A percentile compares a stretch with the other conserved stretches of the same genome.
phyloP scores from a whole-genome alignment of 192 early-diverging fungal genomes.

The Rhizophagus sp. region DNA sequence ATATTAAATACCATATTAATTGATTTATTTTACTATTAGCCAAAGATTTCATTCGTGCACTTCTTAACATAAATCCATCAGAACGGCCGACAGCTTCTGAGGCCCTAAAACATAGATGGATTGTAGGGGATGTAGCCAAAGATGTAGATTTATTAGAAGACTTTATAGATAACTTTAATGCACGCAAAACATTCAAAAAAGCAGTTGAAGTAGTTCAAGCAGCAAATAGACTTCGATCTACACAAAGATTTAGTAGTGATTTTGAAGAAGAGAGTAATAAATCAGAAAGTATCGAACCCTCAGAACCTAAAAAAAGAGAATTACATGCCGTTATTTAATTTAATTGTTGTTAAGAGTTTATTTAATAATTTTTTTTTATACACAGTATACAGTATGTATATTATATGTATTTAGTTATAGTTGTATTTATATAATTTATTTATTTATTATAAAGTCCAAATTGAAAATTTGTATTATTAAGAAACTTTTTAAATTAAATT shows the following conservation, averaged over 20 bases:
- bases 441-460: too few species aligned
- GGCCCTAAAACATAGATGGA: conserved; percentile 86
- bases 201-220: conserved; percentile 55
- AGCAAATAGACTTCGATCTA: background rate
- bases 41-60: conserved; percentile 73
- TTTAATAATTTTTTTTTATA: too few species aligned
- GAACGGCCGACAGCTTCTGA: conserved; percentile 77
- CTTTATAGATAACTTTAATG: conserved; percentile 77
- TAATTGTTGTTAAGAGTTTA: background rate
- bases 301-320: background rate
- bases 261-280: background rate
- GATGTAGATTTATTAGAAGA: conserved; percentile 84
- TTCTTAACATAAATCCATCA: conserved; percentile 67
- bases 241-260: background rate
- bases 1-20: background rate
- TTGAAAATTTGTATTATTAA: too few species aligned
- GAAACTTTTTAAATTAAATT: too few species aligned
- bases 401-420: too few species aligned
- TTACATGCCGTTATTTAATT: background rate
- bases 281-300: background rate
- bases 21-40: conserved; percentile 45
- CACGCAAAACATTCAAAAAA: conserved; percentile 63
- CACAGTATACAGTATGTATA: too few species aligned
- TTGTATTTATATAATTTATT: too few species aligned
- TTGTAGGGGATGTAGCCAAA: conserved; percentile 58